Conservation (phyloP, 768 basidiomycete species). For the Suillus sp. region DNA sequence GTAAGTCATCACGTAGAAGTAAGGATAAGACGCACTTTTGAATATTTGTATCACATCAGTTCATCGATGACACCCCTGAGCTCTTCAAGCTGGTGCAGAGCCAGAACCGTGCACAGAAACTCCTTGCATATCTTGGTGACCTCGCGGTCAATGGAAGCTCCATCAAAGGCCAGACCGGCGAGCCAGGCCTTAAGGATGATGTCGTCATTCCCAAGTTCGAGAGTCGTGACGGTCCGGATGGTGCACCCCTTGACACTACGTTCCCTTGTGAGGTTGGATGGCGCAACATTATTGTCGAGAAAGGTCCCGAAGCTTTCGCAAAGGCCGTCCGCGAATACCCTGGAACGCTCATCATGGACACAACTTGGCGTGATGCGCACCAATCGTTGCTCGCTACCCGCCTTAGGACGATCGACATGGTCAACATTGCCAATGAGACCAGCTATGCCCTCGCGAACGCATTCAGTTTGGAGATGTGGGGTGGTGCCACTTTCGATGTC, state of each 20-base stretch:
- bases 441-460: slow-evolving; percentile 94
- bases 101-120: slow-evolving; percentile 97
- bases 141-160: slow-evolving; percentile 97
- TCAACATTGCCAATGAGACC: slow-evolving; percentile 97
- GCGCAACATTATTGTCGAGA: slow-evolving; percentile 98
- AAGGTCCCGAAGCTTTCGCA: slow-evolving; percentile 97
- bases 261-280: slow-evolving; percentile 88
- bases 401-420: slow-evolving; percentile 94
- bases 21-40: slow-evolving; percentile 2
- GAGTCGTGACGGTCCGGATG: slow-evolving; percentile 76
- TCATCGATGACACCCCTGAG: slow-evolving; percentile 99
- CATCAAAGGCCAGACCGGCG: slow-evolving; percentile 94
- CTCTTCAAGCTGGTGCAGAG: slow-evolving; percentile 98
- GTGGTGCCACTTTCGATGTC: slow-evolving; percentile 98
- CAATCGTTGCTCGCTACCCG: slow-evolving; percentile 97
- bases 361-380: slow-evolving; percentile 99
- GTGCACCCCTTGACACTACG: slow-evolving; percentile 74
- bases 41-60: slow-evolving; percentile 47
- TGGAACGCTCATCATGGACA: slow-evolving; percentile 96
- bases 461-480: slow-evolving; percentile 98
- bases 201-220: slow-evolving; percentile 80
- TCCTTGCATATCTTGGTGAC: slow-evolving; percentile 96
- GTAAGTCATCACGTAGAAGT: slow-evolving; percentile 38
- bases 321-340: slow-evolving; percentile 97
- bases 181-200: slow-evolving; percentile 91